Percentiles rank a stretch among this genome's conserved stretches.
Conservation (phyloP, 805 yeast species). For the Saturnispora silvae region DNA sequence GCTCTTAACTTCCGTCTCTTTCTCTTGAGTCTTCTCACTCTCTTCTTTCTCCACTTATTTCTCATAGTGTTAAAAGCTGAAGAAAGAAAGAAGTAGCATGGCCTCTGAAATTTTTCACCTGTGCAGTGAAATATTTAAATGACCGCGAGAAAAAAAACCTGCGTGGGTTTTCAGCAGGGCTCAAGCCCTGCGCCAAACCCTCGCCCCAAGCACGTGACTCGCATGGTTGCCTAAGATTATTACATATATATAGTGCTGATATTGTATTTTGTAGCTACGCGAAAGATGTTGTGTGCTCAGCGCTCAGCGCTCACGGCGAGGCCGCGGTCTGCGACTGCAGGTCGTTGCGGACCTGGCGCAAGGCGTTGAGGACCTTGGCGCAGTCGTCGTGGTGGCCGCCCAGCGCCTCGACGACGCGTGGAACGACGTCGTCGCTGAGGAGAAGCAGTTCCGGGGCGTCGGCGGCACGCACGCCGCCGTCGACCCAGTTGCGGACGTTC, state of each 20-base stretch:
- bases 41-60: slow-evolving; percentile 99
- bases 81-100: not conserved
- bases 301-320: too few relatives aligned
- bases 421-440: slow-evolving; percentile 34
- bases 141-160: not conserved
- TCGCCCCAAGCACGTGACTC: not conserved
- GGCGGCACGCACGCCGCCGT: slow-evolving; percentile 1
- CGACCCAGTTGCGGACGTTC: slow-evolving; percentile 15
- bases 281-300: too few relatives aligned
- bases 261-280: too few relatives aligned
- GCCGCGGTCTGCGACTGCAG: too few relatives aligned
- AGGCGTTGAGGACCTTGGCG: not conserved
- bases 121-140: not conserved
- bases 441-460: slow-evolving; percentile 27
- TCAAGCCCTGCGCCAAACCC: slow-evolving; percentile 3
- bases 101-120: not conserved
- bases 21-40: slow-evolving; percentile 99
- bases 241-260: too few relatives aligned
- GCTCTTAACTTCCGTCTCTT: slow-evolving; percentile 99
- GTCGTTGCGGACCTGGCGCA: not conserved
- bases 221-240: too few relatives aligned
- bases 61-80: slow-evolving; percentile 43
- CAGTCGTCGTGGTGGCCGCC: not conserved
- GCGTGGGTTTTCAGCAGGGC: too few relatives aligned
- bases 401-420: not conserved